These are phyloP conservation scores for Plasmodium gaboni DNA, from an alignment of 169 alveolate genomes.

Conservation along the genomic window DNA sequence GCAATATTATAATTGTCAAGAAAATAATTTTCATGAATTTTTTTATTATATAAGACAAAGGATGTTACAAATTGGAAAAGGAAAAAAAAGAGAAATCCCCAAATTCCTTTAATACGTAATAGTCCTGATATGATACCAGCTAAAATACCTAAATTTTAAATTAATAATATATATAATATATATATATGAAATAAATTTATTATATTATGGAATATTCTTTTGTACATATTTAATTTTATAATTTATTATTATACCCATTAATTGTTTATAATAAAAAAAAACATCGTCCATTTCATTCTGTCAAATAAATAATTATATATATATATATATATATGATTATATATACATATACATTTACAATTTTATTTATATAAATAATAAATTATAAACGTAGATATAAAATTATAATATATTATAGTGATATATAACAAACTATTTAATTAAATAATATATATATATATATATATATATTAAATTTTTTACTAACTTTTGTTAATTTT, in stretches of 20 bases:
- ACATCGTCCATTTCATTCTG: constrained; percentile 75
- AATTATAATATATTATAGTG: not conserved
- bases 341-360: not conserved
- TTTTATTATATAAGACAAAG: constrained; percentile 49
- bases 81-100: constrained; percentile 69
- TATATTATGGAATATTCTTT: not conserved
- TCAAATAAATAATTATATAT: constrained; percentile 2
- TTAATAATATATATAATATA: constrained; percentile 8
- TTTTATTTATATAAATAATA: constrained; percentile 17
- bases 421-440: not conserved
- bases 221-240: not conserved
- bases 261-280: constrained; percentile 71
- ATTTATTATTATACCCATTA: constrained; percentile 29
- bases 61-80: constrained; percentile 51
- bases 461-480: not conserved
- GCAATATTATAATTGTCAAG: constrained; percentile 68
- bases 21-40: constrained; percentile 73
- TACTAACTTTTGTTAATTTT: constrained; percentile 66
- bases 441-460: no score
- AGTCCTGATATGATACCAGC: constrained; percentile 66
- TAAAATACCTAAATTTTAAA: constrained; percentile 45
- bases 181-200: not conserved
- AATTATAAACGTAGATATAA: not conserved
- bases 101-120: constrained; percentile 45
- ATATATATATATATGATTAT: constrained; percentile 17